phyloP scores from a whole-genome alignment of 805 yeast genomes.

The Candida silvicultrix region DNA sequence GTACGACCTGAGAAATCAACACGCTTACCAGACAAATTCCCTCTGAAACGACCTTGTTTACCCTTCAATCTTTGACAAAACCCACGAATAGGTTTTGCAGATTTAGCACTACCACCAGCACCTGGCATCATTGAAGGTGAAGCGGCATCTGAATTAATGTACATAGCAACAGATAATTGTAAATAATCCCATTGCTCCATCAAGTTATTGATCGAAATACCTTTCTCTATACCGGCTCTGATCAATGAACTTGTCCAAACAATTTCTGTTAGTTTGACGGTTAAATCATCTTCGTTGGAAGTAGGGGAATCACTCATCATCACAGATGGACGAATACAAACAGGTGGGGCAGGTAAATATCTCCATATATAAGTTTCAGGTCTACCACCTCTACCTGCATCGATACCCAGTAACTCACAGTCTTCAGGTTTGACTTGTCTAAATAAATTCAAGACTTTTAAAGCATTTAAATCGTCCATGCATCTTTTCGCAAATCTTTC shows the following conservation, averaged over 20 bases:
- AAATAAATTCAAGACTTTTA: conserved; percentile 81
- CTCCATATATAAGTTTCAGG: conserved; percentile 98
- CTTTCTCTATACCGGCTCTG: conserved; percentile 91
- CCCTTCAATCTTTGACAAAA: conserved; percentile 97
- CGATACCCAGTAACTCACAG: conserved; percentile 89
- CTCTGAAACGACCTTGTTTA: conserved; percentile 98
- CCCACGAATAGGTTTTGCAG: conserved; percentile 79
- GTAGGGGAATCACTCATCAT: conserved; percentile 84
- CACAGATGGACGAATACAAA: conserved; percentile 96
- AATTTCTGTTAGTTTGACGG: conserved; percentile 92
- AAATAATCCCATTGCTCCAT: conserved; percentile 99
- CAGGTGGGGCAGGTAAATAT: conserved; percentile 97
- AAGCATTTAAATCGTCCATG: conserved; percentile 89
- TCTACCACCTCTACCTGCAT: conserved; percentile 80
- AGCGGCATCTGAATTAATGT: conserved; percentile 92
- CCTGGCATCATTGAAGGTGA: conserved; percentile 75
- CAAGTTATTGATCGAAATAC: conserved; percentile 83
- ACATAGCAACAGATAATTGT: conserved; percentile 94
- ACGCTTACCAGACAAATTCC: conserved; percentile 95
- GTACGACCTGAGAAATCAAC: conserved; percentile 98
- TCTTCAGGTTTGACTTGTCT: conserved; percentile 81
- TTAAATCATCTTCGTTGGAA: conserved; percentile 94
- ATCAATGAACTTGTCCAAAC: conserved; percentile 96
- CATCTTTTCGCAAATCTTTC: conserved; percentile 83
- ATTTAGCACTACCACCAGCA: conserved; percentile 42